Base-by-base conservation (phyloP, 805 yeast genomes). In the Kodamaea fukazawae region DNA sequence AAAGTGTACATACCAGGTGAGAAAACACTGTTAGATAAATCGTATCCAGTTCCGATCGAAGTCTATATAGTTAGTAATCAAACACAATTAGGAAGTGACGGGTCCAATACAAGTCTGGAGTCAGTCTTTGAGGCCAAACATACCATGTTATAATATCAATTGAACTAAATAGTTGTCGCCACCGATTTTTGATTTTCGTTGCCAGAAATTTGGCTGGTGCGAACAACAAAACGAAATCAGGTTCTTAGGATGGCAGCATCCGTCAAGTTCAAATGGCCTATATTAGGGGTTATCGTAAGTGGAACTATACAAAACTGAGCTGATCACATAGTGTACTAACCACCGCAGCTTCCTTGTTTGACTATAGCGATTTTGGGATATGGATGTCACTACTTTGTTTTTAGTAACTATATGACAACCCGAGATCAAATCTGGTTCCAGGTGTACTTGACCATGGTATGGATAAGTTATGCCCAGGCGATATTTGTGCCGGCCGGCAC, bases 41-140 rank as follows among this genome's bases (percentile, higher is more conserved):
- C 99, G 79, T 93, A 93, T 13, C 99, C 99, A 20, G 99, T 93
- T 54, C 99, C 99, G 54, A 93, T 90, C 34, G 99, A 93, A 29
- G 98, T 85, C 91, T 46, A 32, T 9, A 25, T 12, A 14, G 51
- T 48, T 44, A 45, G 47, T 44, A 38, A 20, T 20, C 23, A 20
- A 20, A 20, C 23, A 20, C 23, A 20, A 16, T 30, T 30, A 30
- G 15, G 8, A 11, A 4, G 36, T 29, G 16, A 8, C 14, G 18
- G 33, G 18, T 13, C 14, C 14, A 30, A 20, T 8, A 20, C 23
- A 20, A 5, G 23, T 6, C 23, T 20, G 8, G 23, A 20, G 7
- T 20, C 7, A 20, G 23, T 20, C 7, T 14, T 15, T 18, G 4
- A 18, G 6, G 18, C 13, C 8, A 17, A 11, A 43, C 44, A 20